Evolutionary conservation across 768 basidiomycete species (phyloP), one percentile per base, ranked within the genome.

Genomic region (Russula compacta): DNA sequence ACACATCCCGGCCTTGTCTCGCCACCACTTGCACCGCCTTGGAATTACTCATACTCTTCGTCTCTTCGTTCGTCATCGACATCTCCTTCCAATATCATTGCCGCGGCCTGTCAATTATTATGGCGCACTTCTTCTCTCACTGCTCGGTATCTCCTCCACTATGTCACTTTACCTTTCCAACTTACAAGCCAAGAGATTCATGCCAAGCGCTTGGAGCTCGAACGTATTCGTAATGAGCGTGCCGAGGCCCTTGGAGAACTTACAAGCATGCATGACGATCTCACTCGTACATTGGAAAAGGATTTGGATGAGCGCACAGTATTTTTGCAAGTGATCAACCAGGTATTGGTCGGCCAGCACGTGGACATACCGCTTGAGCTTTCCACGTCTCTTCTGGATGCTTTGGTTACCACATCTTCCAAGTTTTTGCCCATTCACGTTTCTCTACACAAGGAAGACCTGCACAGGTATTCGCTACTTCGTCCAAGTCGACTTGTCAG

Each of bases 401-500:
- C 60, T 11, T 24, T 66, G 21, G 21, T 17, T 14, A 19, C n/a
- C 9, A 66, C 60, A 12, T 60, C 64, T 3, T 60, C 49, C 21
- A 39, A 40, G 19, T 24, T 61, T 40, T 56, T 71, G 47, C 66
- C 69, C 0, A 36, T 52, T n/a, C 65, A 67, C 57, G 29, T 24
- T 14, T 59, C 59, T 24, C 52, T 61, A 36, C 52, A 62, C 67
- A n/a, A 63, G n/a, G 51, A 64, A 40, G 46, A 40, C 33, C 32
- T 79, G 50, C 55, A 69, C n/a, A 61, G 17, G 5, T 68, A 68
- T 5, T 73, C 70, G 24, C 81, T 95, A 50, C 71, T 76, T 19
- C 83, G 88, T 15, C 95, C 95, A 0, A 82, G 83, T 2, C 75
- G 80, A 4, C 69, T 90, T 15, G 81, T 83, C 1, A 81, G 85